A percentile compares a stretch with the other conserved stretches of the same genome.
These are phyloP conservation scores for Monosporascus sp. DNA, from an alignment of 2,329 filamentous ascomycete species.

Conservation along the genomic window DNA sequence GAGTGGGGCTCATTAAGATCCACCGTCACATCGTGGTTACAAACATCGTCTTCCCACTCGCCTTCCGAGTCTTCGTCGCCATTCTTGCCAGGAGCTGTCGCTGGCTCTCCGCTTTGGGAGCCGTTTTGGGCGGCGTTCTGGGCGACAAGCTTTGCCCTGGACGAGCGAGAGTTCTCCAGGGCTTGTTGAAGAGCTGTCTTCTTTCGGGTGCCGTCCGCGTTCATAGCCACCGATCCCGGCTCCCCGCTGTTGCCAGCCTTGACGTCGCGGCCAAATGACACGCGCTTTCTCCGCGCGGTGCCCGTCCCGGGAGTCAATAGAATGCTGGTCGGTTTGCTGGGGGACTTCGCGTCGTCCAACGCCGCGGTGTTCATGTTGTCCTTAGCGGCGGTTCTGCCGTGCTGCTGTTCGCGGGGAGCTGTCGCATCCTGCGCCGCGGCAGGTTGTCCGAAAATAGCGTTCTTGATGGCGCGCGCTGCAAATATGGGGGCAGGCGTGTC, in stretches of 20 bases:
- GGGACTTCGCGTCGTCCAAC: slow-evolving; percentile 34
- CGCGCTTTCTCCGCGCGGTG: slow-evolving; percentile 55
- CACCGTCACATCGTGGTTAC: slow-evolving; percentile 58
- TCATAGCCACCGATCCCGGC: slow-evolving; percentile 9
- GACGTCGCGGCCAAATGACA: slow-evolving; percentile 58
- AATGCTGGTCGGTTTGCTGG: slow-evolving; percentile 51
- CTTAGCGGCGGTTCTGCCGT: slow-evolving; percentile 19
- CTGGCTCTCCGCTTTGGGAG: slow-evolving; percentile 16
- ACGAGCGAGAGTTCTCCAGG: slow-evolving; percentile 23
- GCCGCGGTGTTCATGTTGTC: slow-evolving; percentile 15
- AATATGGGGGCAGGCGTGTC: slow-evolving; percentile 64
- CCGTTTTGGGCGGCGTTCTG: slow-evolving; percentile 6
- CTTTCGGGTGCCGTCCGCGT: slow-evolving; percentile 13
- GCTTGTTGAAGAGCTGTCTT: slow-evolving; percentile 22
- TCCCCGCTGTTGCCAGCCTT: slow-evolving; percentile 30
- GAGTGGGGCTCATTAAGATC: slow-evolving; percentile 71
- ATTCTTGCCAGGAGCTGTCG: neutral
- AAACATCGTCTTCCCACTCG: slow-evolving; percentile 49
- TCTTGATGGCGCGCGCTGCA: slow-evolving; percentile 59
- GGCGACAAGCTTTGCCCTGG: slow-evolving; percentile 10
- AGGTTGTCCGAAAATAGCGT: slow-evolving; percentile 58
- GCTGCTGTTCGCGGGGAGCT: slow-evolving; percentile 31
- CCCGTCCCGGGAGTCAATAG: slow-evolving; percentile 59
- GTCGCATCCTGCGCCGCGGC: slow-evolving; percentile 10
- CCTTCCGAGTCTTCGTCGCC: slow-evolving; percentile 29